Evolutionary conservation across 495 filamentous ascomycete species (phyloP).

Genomic region (Talaromyces proteolyticus): DNA sequence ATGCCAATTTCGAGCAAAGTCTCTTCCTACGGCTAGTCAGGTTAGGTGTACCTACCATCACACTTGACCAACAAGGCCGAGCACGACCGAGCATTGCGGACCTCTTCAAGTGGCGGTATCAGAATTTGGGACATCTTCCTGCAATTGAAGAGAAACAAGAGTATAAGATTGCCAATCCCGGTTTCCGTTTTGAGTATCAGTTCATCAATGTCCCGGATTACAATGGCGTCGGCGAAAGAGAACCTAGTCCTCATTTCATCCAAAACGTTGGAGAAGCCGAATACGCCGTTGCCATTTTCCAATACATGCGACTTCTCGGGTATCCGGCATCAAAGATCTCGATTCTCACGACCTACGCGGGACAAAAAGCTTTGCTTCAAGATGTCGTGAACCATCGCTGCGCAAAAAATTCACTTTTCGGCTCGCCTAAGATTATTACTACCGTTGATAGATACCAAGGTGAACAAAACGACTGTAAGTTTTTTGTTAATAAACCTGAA

Average conservation of each 20-base stretch:
- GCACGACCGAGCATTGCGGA: conserved; percentile 79
- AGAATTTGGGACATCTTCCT: conserved; percentile 72
- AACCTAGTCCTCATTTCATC: conserved; percentile 93
- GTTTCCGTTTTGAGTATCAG: conserved; percentile 90
- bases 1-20: conserved; percentile 92
- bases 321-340: conserved; percentile 90
- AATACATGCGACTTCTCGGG: conserved; percentile 95
- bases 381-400: conserved; percentile 89
- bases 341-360: conserved; percentile 90
- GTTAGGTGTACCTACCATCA: conserved; percentile 82
- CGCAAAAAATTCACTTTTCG: conserved; percentile 76
- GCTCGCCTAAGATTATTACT: conserved; percentile 81
- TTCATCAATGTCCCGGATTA: conserved; percentile 96
- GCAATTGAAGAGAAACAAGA: conserved; percentile 59
- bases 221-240: conserved; percentile 81
- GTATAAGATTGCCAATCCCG: conserved; percentile 81
- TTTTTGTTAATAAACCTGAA: not conserved
- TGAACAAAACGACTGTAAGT: conserved; percentile 97
- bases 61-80: conserved; percentile 88
- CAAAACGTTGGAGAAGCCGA: conserved; percentile 97
- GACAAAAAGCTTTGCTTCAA: conserved; percentile 84
- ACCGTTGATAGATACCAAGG: conserved; percentile 99
- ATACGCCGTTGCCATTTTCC: conserved; percentile 90
- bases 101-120: conserved; percentile 93
- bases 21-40: conserved; percentile 88